A percentile compares a stretch with the other conserved stretches of the same genome.
phyloP scores from a whole-genome alignment of 768 basidiomycete species.

The Russula lepida region DNA sequence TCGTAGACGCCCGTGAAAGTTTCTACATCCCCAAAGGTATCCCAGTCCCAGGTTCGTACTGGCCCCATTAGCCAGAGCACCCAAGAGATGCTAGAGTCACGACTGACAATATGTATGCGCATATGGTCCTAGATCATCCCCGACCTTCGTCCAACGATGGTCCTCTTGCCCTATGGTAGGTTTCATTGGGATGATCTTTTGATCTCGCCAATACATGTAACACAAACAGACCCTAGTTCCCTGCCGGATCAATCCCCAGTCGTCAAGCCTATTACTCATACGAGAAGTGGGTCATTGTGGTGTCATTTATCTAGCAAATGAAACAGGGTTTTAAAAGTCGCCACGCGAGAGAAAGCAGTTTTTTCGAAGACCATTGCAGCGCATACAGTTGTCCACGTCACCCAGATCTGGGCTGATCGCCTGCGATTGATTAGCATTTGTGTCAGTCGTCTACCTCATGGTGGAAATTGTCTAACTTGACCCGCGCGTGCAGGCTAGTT shows the following conservation, averaged over 20 bases:
- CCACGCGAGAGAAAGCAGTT: neutral
- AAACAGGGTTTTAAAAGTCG: no score
- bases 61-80: neutral
- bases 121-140: neutral
- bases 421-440: slow-evolving; percentile 14
- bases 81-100: neutral
- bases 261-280: no score
- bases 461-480: neutral
- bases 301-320: no score
- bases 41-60: no score
- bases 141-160: neutral
- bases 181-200: neutral
- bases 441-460: neutral
- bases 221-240: neutral
- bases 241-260: neutral
- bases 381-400: slow-evolving; percentile 3
- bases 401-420: slow-evolving; percentile 17
- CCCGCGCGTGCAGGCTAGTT: slow-evolving; percentile 6
- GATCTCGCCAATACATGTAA: neutral
- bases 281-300: no score
- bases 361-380: neutral
- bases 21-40: no score
- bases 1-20: no score
- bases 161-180: slow-evolving; percentile 1
- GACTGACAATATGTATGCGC: neutral